Base-by-base conservation (phyloP, 169 alveolate genomes). In the Cryptosporidium meleagridis region DNA sequence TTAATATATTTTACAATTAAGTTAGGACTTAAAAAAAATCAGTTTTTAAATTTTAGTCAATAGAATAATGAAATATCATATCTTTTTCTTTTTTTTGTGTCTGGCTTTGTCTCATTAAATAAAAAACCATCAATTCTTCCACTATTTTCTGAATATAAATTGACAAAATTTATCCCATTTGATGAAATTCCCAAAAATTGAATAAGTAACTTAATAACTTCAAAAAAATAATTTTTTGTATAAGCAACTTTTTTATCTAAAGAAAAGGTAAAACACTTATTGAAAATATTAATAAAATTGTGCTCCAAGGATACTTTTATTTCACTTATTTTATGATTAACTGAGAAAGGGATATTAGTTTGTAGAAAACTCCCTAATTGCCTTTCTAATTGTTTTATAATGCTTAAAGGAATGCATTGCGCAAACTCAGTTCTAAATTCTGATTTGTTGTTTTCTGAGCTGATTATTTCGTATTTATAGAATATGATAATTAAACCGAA, bases 361-460 rank as follows among this genome's bases (percentile, higher is more conserved):
- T 8, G 21, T 23, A 59, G 37, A 59, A 73, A 23, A 41, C 37
- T 55, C 48, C 86, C 86, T 3, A 73, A 55, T 35, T 55, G 72
- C 21, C 37, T 73, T 55, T 73, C 86, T 21, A 73, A 69, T 55
- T 73, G 69, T 39, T 73, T 73, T 33, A 73, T 35, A 16, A 55
- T 14, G 18, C 12, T 73, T 26, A 31, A 9, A 0, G 86, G 68
- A 26, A 73, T 59, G 21, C 55, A 37, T 14, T 73, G 86, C 4
- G 21, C 31, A 33, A 29, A 53, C 23, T 71, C 48, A 71, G 23
- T 35, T 10, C 58, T 53, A 8, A 37, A 2, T 9, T 39, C 18
- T 16, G 71, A 18, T 7, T 44, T 21, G 8, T 80, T 62, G 0
- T n/a, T 44, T 21, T 44, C 21, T 0, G 10, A 29, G 53, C 12